phyloP scores from a whole-genome alignment of 1,139 yeast species.

The Pichia sp. region DNA sequence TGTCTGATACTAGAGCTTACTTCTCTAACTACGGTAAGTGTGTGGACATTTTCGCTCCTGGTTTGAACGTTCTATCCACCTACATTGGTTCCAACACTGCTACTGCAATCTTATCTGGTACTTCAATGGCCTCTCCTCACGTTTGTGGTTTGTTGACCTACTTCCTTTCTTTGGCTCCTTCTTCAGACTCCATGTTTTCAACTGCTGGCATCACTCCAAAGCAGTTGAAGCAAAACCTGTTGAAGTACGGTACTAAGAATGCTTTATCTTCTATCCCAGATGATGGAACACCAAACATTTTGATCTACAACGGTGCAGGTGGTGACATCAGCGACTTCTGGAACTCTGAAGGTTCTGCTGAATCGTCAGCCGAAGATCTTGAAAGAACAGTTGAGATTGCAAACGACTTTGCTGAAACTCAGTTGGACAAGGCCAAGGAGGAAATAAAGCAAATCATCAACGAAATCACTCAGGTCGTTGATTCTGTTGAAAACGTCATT shows the following conservation, averaged over 20 bases:
- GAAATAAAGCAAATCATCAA: slow-evolving; percentile 23
- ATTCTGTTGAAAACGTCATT: slow-evolving; percentile 10
- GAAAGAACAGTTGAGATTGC: slow-evolving; percentile 22
- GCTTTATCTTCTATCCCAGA: slow-evolving; percentile 71
- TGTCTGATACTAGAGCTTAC: slow-evolving; percentile 70
- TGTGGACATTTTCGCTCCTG: slow-evolving; percentile 85
- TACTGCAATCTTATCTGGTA: slow-evolving; percentile 91
- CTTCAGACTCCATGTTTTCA: slow-evolving; percentile 65
- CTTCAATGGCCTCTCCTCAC: slow-evolving; percentile 99
- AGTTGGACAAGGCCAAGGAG: slow-evolving; percentile 21
- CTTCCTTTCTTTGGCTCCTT: slow-evolving; percentile 89
- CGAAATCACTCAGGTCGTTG: slow-evolving; percentile 19
- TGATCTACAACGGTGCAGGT: slow-evolving; percentile 94
- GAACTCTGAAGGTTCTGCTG: slow-evolving; percentile 32
- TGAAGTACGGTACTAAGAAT: slow-evolving; percentile 72
- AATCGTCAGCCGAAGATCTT: slow-evolving; percentile 17
- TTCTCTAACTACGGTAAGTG: slow-evolving; percentile 81
- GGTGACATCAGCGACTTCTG: slow-evolving; percentile 72
- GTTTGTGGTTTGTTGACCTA: slow-evolving; percentile 87
- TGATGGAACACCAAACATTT: slow-evolving; percentile 67
- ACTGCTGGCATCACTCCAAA: slow-evolving; percentile 68
- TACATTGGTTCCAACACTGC: slow-evolving; percentile 83
- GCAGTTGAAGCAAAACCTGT: slow-evolving; percentile 82
- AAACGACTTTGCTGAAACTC: slow-evolving; percentile 18
- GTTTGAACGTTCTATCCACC: slow-evolving; percentile 73